Evolutionary conservation across 106 monocot genomes (phyloP), one percentile per base, ranked within the genome.

Genomic region (Acorus gramineus): DNA sequence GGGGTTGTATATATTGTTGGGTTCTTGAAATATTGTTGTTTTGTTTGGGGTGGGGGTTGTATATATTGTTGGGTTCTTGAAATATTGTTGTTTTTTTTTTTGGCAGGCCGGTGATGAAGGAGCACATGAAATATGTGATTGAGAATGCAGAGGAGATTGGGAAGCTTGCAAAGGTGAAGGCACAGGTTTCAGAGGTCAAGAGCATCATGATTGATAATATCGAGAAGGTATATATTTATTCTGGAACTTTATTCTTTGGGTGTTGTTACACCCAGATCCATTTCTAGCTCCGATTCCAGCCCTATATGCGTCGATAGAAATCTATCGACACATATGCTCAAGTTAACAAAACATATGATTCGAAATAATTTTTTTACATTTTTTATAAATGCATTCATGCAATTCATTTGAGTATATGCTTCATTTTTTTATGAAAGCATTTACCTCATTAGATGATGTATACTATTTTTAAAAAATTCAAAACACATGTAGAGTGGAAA

Each of bases 131-230:
- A 64, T 86, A 90, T 82, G 76, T 84, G 49, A 61, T 87, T 67
- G 86, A 78, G 14, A 86, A 95, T 78, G 86, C 84, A 44, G 86
- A 86, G 44, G 94, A 95, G 71, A 79, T 90, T 74, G 89, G 84
- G 52, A 94, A 90, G 76, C 74, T 90, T 66, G 11, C 78, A 45
- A 90, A 95, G 78, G 90, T 95, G 66, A 86, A 90, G 66, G 82
- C 86, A 55, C 90, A 95, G 84, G 86, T 95, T 76, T 84, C 94
- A 61, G 83, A 94, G 78, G 74, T 86, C 5, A 86, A 86, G 79
- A 88, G 67, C 64, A 93, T 93, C 60, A 94, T 94, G 93, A 70
- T 94, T 54, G 86, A 94, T 57, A 93, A 93, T 67, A 86, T 93
- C 61, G 84, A 89, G 14, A 94, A 94, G 89, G 93, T 89, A 67